Evolutionary conservation across 2,329 filamentous ascomycete species (phyloP).

Genomic region (Calonectria multiphialidica): DNA sequence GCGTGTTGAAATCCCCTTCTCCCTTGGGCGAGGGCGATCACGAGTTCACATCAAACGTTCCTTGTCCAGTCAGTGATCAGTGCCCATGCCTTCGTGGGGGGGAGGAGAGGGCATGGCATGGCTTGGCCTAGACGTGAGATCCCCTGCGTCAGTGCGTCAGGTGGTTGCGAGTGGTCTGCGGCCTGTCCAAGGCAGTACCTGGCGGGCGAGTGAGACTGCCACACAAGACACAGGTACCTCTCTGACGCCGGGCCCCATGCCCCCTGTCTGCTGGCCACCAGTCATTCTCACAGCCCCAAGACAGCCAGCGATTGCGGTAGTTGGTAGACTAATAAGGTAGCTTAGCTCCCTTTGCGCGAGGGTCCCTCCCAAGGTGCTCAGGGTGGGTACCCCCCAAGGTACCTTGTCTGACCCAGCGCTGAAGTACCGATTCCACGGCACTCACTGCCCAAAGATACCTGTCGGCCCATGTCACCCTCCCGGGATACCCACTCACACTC

Average conservation of each 20-base stretch:
- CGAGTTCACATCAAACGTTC: conserved; percentile 12
- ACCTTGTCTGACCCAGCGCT: not conserved
- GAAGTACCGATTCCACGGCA: conserved; percentile 16
- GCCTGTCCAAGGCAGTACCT: conserved; percentile 5
- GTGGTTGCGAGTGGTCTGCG: conserved; percentile 18
- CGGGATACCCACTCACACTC: conserved; percentile 12
- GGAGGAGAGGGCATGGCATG: not conserved
- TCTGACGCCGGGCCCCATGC: conserved; percentile 5
- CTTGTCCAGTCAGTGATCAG: conserved; percentile 6
- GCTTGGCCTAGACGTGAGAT: conserved; percentile 7
- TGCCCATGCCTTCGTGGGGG: conserved; percentile 13
- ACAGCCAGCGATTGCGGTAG: conserved; percentile 9
- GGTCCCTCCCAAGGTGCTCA: not conserved
- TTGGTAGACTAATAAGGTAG: conserved; percentile 9
- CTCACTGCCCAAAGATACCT: not conserved
- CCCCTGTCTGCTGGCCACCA: not conserved
- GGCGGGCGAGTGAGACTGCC: not conserved
- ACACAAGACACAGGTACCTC: conserved; percentile 2
- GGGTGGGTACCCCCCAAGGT: conserved; percentile 8
- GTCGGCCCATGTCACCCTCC: not conserved
- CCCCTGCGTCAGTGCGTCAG: conserved; percentile 26
- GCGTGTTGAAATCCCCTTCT: not conserved
- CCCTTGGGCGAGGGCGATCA: conserved; percentile 8
- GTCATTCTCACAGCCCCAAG: not conserved
- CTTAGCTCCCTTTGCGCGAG: conserved; percentile 1